These are phyloP conservation scores for Aspergillus asperescens DNA, from an alignment of 495 filamentous ascomycete genomes.

Conservation along the genomic window DNA sequence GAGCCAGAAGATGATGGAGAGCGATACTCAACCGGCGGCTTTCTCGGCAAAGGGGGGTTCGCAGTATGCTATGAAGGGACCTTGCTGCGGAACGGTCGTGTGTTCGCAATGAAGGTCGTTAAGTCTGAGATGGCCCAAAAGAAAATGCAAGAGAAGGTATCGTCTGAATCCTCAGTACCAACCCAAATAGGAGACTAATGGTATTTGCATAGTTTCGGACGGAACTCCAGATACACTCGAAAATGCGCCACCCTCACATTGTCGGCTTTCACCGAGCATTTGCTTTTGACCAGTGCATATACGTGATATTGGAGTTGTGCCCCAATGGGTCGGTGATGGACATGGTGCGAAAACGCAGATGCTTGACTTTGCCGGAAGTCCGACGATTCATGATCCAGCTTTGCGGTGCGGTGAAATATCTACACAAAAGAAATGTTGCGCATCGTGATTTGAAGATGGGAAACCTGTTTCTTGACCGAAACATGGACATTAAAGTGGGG, in stretches of 20 bases:
- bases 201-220: slow-evolving; percentile 71
- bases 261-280: slow-evolving; percentile 94
- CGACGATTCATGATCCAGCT: slow-evolving; percentile 90
- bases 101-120: slow-evolving; percentile 86
- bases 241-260: slow-evolving; percentile 90
- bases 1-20: slow-evolving; percentile 73
- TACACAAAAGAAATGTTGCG: slow-evolving; percentile 90
- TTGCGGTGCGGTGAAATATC: slow-evolving; percentile 92
- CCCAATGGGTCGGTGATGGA: slow-evolving; percentile 98
- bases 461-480: slow-evolving; percentile 89
- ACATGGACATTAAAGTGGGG: slow-evolving; percentile 97
- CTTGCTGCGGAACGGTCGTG: slow-evolving; percentile 55
- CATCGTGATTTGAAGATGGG: slow-evolving; percentile 98
- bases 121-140: slow-evolving; percentile 79
- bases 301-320: slow-evolving; percentile 90
- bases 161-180: slow-evolving; percentile 1
- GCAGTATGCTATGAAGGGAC: slow-evolving; percentile 84
- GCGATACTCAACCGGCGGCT: slow-evolving; percentile 73
- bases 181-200: slow-evolving; percentile 22
- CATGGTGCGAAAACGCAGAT: slow-evolving; percentile 85
- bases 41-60: slow-evolving; percentile 91
- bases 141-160: slow-evolving; percentile 84
- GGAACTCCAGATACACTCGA: slow-evolving; percentile 95
- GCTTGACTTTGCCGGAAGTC: slow-evolving; percentile 83
- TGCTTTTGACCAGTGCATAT: slow-evolving; percentile 80